Evolutionary conservation across 176 grass and related monocot genomes (phyloP).

Genomic region (Saccharum spontaneum): DNA sequence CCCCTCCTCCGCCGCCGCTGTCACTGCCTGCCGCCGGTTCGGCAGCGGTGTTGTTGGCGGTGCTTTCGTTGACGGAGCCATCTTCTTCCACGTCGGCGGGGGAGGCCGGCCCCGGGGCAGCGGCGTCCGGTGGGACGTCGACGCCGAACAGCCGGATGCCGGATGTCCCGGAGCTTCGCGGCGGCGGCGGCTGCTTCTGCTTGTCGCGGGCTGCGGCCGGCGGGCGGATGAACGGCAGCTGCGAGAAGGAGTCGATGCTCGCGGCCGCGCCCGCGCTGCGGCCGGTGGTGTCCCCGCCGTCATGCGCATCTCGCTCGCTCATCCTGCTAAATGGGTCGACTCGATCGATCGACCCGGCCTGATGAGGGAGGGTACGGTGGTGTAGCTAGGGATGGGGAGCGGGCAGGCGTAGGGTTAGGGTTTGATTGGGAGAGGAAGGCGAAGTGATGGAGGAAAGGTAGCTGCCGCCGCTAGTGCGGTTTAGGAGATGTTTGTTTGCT

Average conservation of each 20-base stretch:
- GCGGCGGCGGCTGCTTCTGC: slow-evolving; percentile 18
- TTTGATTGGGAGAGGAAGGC: slow-evolving; percentile 36
- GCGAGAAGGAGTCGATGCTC: slow-evolving; percentile 74
- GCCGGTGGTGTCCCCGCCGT: neutral
- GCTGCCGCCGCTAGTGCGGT: neutral
- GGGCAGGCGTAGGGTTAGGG: slow-evolving; percentile 29
- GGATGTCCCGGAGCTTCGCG: neutral
- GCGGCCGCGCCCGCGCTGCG: neutral
- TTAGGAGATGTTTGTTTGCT: neutral
- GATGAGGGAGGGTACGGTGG: neutral
- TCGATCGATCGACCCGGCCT: neutral
- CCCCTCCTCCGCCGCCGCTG: neutral
- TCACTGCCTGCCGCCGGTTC: neutral
- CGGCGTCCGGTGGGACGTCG: slow-evolving; percentile 49
- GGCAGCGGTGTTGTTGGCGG: neutral
- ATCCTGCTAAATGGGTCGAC: slow-evolving; percentile 28
- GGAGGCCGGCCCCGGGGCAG: neutral
- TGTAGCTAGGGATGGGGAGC: neutral
- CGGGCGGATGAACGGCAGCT: slow-evolving; percentile 66
- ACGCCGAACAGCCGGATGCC: slow-evolving; percentile 77
- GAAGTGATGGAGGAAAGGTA: neutral
- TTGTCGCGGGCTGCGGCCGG: neutral
- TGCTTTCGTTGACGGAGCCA: slow-evolving; percentile 8
- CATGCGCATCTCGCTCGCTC: slow-evolving; percentile 59
- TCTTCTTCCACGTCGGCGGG: neutral